Evolutionary conservation across 176 grass and related monocot genomes (phyloP), one percentile per base, ranked within the genome.

Genomic region (Musa itinerans): DNA sequence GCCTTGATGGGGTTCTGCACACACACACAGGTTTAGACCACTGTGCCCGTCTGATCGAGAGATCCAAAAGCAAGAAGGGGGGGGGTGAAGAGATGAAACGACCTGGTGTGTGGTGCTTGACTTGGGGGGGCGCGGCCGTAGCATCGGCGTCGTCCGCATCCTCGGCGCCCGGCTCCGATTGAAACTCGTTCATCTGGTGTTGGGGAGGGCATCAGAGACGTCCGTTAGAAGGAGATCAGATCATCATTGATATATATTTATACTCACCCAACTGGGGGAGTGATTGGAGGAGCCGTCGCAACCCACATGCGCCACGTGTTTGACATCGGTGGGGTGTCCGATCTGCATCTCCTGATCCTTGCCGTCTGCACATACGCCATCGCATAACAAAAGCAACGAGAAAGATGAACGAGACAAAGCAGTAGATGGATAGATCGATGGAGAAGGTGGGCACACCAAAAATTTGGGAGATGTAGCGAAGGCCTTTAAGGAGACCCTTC

Each of bases 401-500:
- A 23, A 6, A 23, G 21, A 26, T 8, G 10, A 8, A 66, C 3
- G 10, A 27, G 13, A 27, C 49, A 15, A 26, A 34, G 26, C 21
- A 15, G 6, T 58, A 15, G 17, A 17, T 58, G 6, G 11, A 17
- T 58, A 2, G 17, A 58, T 12, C 0, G 55, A 58, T 58, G 13
- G 63, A 22, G 22, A 65, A 65, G 22, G 34, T 5, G 34, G 34
- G 4, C 20, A 65, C 90, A 96, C 93, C 93, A 16, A 96, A 96
- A 53, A 96, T 96, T 71, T 96, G 93, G 13, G 93, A 96, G 78
- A 96, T 96, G 81, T 96, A 96, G 25, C 93, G 93, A 50, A 96
- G 93, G 78, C 89, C 93, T 82, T 90, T 92, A 85, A 92, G 83
- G 56, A 96, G 87, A n/a, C 89, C 93, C 76, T 96, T 92, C 87